Percentiles rank a stretch among this genome's conserved stretches.
Evolutionary conservation across 2,329 filamentous ascomycete species (phyloP).

Genomic region (Daldinia sp.): DNA sequence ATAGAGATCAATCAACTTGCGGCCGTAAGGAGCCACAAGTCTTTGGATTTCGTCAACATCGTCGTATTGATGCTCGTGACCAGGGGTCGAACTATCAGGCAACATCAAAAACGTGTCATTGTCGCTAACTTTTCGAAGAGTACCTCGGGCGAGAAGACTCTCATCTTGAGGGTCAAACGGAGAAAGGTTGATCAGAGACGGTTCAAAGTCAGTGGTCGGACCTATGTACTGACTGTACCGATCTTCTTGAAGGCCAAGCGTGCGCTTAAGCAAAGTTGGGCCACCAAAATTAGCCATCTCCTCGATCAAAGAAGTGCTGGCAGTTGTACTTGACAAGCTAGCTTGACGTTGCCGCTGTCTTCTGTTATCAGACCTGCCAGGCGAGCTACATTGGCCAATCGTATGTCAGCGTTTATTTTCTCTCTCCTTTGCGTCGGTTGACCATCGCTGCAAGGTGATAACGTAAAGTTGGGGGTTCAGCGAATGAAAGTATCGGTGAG

Average conservation of each 20-base stretch:
- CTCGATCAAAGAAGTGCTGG: conserved; percentile 70
- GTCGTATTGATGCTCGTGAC: conserved; percentile 73
- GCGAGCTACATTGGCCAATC: conserved; percentile 63
- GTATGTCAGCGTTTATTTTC: conserved; percentile 54
- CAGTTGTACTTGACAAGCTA: conserved; percentile 68
- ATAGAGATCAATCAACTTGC: conserved; percentile 79
- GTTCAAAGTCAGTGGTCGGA: conserved; percentile 83
- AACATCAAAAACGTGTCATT: conserved; percentile 82
- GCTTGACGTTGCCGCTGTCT: conserved; percentile 62
- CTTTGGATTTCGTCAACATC: conserved; percentile 78
- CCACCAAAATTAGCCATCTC: conserved; percentile 76
- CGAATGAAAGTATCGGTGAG: conserved; percentile 41
- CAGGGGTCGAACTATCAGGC: conserved; percentile 75
- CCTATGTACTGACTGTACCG: conserved; percentile 86
- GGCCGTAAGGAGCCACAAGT: conserved; percentile 79
- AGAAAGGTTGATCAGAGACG: conserved; percentile 81
- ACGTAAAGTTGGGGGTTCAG: conserved; percentile 47
- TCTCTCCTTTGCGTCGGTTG: conserved; percentile 36
- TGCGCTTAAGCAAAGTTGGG: conserved; percentile 71
- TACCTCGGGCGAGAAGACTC: conserved; percentile 73
- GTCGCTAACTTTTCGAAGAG: conserved; percentile 78
- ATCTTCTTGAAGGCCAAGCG: conserved; percentile 78
- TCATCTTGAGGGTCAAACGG: conserved; percentile 84
- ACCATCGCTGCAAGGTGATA: conserved; percentile 40
- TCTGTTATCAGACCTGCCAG: conserved; percentile 63